A percentile compares a stretch with the other conserved stretches of the same genome.
phyloP scores from a whole-genome alignment of 768 basidiomycete species.

The Lactarius tabidus region DNA sequence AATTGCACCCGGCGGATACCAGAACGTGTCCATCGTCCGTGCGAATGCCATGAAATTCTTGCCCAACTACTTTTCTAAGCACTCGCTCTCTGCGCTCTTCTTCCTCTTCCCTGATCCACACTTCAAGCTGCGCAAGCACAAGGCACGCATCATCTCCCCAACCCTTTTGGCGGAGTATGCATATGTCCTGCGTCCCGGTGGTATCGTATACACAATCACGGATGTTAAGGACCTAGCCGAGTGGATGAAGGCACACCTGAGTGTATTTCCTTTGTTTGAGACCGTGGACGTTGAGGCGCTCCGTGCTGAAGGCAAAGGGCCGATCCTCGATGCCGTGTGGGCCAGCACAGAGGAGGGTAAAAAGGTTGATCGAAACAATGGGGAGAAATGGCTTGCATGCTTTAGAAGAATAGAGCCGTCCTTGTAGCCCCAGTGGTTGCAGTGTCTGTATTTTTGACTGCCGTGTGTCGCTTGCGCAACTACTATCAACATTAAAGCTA shows the following conservation, averaged over 20 bases:
- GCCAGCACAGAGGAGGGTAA: constrained; percentile 92
- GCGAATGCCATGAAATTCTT: constrained; percentile 99
- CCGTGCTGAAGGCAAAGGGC: constrained; percentile 68
- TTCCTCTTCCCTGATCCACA: constrained; percentile 99
- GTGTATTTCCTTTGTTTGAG: constrained; percentile 83
- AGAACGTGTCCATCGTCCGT: constrained; percentile 90
- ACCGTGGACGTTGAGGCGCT: constrained; percentile 70
- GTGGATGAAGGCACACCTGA: constrained; percentile 94
- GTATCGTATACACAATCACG: constrained; percentile 96
- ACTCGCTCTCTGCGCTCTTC: constrained; percentile 88
- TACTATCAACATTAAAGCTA: background rate
- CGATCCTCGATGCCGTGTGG: constrained; percentile 78
- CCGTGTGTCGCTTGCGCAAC: background rate
- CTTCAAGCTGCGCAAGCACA: constrained; percentile 97
- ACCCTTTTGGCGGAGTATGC: constrained; percentile 98
- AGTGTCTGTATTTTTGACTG: too few relatives aligned
- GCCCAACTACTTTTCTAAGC: constrained; percentile 91
- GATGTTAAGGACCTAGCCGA: constrained; percentile 91
- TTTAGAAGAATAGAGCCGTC: constrained; percentile 59
- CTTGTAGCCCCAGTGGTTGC: constrained; percentile 6
- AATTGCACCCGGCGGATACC: constrained; percentile 46
- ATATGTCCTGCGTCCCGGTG: constrained; percentile 87
- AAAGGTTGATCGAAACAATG: constrained; percentile 90
- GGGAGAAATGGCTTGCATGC: constrained; percentile 90
- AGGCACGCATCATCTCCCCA: constrained; percentile 96